Evolutionary conservation across 129 eudicot genomes (phyloP), one percentile per base, ranked within the genome.

Genomic region (Calendula officinalis): DNA sequence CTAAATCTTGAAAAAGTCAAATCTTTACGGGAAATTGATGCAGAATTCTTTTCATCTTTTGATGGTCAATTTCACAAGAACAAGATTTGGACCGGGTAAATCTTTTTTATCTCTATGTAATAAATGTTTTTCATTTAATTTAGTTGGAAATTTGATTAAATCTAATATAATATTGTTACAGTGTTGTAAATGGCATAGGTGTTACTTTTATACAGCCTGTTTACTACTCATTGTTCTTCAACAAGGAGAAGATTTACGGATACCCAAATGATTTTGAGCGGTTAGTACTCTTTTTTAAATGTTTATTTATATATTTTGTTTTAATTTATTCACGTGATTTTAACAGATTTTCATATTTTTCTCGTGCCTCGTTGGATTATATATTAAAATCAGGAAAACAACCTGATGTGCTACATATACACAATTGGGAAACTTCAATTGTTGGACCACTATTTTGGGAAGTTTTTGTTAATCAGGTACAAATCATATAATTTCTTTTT

Each of bases 381-480:
- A 52, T 85, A 60, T 78, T 85, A 15, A 85, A 85, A 73, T 69
- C 81, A 54, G 92, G 92, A 70, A 85, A 85, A 68, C 84, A 72
- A 22, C 88, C 92, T 48, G 83, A 85, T 79, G 85, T 85, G 64
- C 42, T 85, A 65, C 83, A 85, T 70, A 58, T 82, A 68, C 92
- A 85, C 78, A 85, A 85, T 69, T 85, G 92, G 92, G 80, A 85
- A 67, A 85, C 92, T 36, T 76, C 92, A 22, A 69, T 85, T 68
- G 77, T 82, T 38, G 92, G 81, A 9, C 92, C 92, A 5, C 78
- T 85, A 62, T 85, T 85, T 69, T 85, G 88, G 92, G 92, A 85
- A 65, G 68, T 81, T 68, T 85, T 85, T 76, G 92, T 61, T 38
- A 85, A 82, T 76, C 87, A 85, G 92, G 92, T 85, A 41, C 14